Evolutionary conservation across 352 stramenopile genomes (phyloP).

Genomic region (Phytophthora sp.): DNA sequence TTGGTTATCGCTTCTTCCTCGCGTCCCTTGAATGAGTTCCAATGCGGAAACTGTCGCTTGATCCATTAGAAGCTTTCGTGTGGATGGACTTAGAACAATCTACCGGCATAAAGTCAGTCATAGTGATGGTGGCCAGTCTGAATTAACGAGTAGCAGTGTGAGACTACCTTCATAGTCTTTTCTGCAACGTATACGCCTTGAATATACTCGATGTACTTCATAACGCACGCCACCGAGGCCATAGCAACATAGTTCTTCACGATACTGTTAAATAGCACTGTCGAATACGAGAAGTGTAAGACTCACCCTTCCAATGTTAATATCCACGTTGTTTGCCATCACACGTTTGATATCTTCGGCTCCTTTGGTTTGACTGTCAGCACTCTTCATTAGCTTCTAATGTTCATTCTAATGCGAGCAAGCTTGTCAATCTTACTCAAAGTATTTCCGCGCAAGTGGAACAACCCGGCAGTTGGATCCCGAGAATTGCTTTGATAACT

Average conservation of each 20-base stretch:
- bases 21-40: constrained; percentile 68
- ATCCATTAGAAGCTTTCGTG: constrained; percentile 81
- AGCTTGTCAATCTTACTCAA: constrained; percentile 51
- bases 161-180: constrained; percentile 79
- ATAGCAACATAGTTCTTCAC: constrained; percentile 81
- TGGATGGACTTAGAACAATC: constrained; percentile 79
- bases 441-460: constrained; percentile 79
- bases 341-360: constrained; percentile 85
- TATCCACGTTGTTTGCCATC: constrained; percentile 82
- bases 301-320: constrained; percentile 76
- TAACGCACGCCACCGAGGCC: constrained; percentile 78
- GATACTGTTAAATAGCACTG: neutral
- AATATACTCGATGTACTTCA: constrained; percentile 89
- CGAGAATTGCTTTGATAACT: constrained; percentile 66
- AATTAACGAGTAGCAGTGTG: neutral
- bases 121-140: neutral
- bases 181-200: constrained; percentile 86
- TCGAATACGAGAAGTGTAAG: neutral
- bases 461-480: constrained; percentile 64
- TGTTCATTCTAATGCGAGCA: no score
- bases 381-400: no score
- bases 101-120: constrained; percentile 20
- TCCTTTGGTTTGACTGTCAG: constrained; percentile 79
- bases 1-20: constrained; percentile 59
- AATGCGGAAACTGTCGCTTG: constrained; percentile 78